Percentiles rank a stretch among this genome's conserved stretches.
phyloP scores from a whole-genome alignment of 805 yeast genomes.

The Myxozyma neotropica region DNA sequence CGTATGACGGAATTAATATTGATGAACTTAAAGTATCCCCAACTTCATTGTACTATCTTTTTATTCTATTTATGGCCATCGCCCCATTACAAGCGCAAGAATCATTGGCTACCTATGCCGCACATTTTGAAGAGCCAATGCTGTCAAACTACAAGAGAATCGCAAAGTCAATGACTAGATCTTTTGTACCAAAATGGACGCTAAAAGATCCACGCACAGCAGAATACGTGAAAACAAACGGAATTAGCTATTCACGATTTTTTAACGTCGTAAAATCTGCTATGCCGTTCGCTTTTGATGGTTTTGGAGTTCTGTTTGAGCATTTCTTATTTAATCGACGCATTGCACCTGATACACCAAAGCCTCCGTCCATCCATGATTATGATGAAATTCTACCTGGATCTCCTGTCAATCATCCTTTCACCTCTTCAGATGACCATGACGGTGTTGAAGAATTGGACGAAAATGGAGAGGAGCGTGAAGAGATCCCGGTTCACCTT shows the following conservation, averaged over 20 bases:
- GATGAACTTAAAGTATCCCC: slow-evolving; percentile 47
- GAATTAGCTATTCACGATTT: slow-evolving; percentile 36
- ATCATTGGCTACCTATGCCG: slow-evolving; percentile 40
- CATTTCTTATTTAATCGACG: slow-evolving; percentile 46
- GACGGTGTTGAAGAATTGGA: slow-evolving; percentile 29
- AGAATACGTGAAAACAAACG: slow-evolving; percentile 15
- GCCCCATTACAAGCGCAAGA: slow-evolving; percentile 46
- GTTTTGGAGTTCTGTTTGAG: slow-evolving; percentile 51
- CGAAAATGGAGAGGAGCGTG: slow-evolving; percentile 10
- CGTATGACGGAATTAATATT: slow-evolving; percentile 51
- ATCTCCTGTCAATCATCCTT: slow-evolving; percentile 23
- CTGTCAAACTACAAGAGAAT: slow-evolving; percentile 51
- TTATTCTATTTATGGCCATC: slow-evolving; percentile 55
- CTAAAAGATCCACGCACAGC: slow-evolving; percentile 32
- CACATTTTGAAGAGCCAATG: slow-evolving; percentile 37
- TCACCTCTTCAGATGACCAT: slow-evolving; percentile 20
- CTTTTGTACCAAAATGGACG: slow-evolving; percentile 50
- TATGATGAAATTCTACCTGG: slow-evolving; percentile 7
- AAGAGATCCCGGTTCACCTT: slow-evolving; percentile 1
- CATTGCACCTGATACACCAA: slow-evolving; percentile 30
- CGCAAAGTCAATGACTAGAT: slow-evolving; percentile 52
- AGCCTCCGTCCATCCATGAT: slow-evolving; percentile 10
- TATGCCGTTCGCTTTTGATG: slow-evolving; percentile 50
- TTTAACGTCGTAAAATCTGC: slow-evolving; percentile 34
- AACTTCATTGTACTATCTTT: slow-evolving; percentile 46